These are phyloP conservation scores for Tolypocladium tropicale DNA, from an alignment of 2,329 filamentous ascomycete genomes.

Conservation along the genomic window DNA sequence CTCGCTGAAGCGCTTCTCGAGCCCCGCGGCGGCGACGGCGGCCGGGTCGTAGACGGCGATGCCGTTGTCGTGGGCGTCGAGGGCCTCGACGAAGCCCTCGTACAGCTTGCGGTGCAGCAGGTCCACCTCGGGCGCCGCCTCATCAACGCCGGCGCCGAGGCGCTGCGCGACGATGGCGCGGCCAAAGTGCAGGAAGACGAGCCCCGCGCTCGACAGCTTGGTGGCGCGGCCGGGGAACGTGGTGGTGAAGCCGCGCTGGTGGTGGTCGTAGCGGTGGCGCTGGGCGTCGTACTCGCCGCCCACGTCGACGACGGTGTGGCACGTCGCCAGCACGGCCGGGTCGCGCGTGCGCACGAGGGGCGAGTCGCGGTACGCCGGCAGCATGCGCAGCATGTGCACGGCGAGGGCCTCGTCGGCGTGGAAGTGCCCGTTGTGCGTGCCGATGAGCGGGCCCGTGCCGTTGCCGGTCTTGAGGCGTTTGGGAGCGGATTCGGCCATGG, in stretches of 20 bases:
- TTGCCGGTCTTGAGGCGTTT: conserved; percentile 74
- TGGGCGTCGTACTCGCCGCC: conserved; percentile 81
- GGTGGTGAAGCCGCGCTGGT: conserved; percentile 82
- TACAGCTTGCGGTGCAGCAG: conserved; percentile 85
- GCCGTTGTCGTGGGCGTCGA: conserved; percentile 97
- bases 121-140: conserved; percentile 56
- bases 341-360: conserved; percentile 81
- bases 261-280: conserved; percentile 83
- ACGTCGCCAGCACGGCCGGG: conserved; percentile 62
- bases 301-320: conserved; percentile 97
- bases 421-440: conserved; percentile 97
- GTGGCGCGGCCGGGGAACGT: conserved; percentile 77
- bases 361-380: conserved; percentile 68
- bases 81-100: conserved; percentile 84
- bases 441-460: conserved; percentile 49
- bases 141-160: conserved; percentile 33
- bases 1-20: conserved; percentile 75
- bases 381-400: conserved; percentile 85
- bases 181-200: conserved; percentile 95
- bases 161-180: conserved; percentile 62
- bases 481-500: conserved; percentile 52
- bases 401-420: conserved; percentile 97
- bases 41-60: conserved; percentile 71
- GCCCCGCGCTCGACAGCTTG: conserved; percentile 85
- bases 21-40: conserved; percentile 55